Conservation (phyloP, 306 rosid species). For the Boehmeria nivea region DNA sequence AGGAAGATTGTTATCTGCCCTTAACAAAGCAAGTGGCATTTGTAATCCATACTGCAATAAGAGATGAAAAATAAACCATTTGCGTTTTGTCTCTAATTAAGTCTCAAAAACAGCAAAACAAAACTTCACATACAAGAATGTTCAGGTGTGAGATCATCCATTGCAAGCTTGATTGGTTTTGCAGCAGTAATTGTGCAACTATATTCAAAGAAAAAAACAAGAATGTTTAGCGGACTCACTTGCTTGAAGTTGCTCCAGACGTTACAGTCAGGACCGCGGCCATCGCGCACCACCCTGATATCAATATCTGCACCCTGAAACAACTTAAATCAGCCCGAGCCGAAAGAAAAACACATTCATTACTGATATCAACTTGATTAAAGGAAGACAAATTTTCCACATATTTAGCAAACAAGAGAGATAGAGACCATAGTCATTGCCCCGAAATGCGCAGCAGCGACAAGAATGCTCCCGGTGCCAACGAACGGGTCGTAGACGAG, state of each 20-base stretch:
- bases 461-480: conserved; percentile 94
- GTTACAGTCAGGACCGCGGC: conserved; percentile 93
- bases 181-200: not conserved
- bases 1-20: conserved; percentile 96
- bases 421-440: conserved; percentile 87
- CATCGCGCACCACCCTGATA: conserved; percentile 95
- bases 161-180: not conserved
- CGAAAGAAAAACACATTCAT: conserved; percentile 15
- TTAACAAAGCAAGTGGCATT: conserved; percentile 67
- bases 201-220: conserved; percentile 15
- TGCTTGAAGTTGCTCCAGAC: conserved; percentile 99
- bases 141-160: not conserved
- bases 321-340: conserved; percentile 28
- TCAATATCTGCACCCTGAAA: conserved; percentile 99
- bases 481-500: conserved; percentile 87
- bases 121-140: not conserved
- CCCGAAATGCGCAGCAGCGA: conserved; percentile 92
- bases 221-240: conserved; percentile 39
- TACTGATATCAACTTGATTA: not conserved
- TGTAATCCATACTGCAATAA: conserved; percentile 80
- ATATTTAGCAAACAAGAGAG: not conserved
- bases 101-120: not conserved
- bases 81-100: not conserved
- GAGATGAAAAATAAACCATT: conserved; percentile 15
- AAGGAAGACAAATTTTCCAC: not conserved